These are phyloP conservation scores for Boletus tomentosulus DNA, from an alignment of 768 basidiomycete species.

Conservation along the genomic window DNA sequence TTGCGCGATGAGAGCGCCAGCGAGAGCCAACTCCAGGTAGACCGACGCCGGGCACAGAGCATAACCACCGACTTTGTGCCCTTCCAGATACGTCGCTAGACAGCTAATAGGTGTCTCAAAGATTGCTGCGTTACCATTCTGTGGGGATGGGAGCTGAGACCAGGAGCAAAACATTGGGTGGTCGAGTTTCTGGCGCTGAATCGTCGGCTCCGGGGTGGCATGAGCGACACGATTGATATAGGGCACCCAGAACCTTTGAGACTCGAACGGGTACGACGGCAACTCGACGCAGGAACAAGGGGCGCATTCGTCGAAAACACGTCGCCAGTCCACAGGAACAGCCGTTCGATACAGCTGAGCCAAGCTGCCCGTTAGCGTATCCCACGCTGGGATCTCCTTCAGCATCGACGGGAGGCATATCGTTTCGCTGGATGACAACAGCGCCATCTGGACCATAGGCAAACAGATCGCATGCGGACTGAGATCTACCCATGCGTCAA, in stretches of 20 bases:
- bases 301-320: slow-evolving; percentile 45
- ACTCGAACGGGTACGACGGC: slow-evolving; percentile 62
- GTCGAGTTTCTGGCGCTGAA: slow-evolving; percentile 12
- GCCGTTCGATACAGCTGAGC: slow-evolving; percentile 44
- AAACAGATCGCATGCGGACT: slow-evolving; percentile 58
- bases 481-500: slow-evolving; percentile 60
- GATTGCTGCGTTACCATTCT: slow-evolving; percentile 36
- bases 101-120: slow-evolving; percentile 51
- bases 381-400: slow-evolving; percentile 41
- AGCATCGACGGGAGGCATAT: slow-evolving; percentile 49
- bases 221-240: slow-evolving; percentile 32
- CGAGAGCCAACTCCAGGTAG: slow-evolving; percentile 53
- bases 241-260: slow-evolving; percentile 53
- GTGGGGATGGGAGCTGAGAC: slow-evolving; percentile 38
- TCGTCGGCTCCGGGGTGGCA: background rate
- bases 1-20: slow-evolving; percentile 39
- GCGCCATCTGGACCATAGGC: slow-evolving; percentile 46
- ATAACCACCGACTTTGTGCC: slow-evolving; percentile 54
- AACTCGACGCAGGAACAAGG: slow-evolving; percentile 44
- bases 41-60: slow-evolving; percentile 65
- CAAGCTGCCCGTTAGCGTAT: slow-evolving; percentile 43
- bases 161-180: slow-evolving; percentile 40
- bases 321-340: slow-evolving; percentile 49
- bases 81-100: slow-evolving; percentile 44
- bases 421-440: slow-evolving; percentile 27